These are phyloP conservation scores for Lactifluus volemus DNA, from an alignment of 768 basidiomycete genomes.

Conservation along the genomic window DNA sequence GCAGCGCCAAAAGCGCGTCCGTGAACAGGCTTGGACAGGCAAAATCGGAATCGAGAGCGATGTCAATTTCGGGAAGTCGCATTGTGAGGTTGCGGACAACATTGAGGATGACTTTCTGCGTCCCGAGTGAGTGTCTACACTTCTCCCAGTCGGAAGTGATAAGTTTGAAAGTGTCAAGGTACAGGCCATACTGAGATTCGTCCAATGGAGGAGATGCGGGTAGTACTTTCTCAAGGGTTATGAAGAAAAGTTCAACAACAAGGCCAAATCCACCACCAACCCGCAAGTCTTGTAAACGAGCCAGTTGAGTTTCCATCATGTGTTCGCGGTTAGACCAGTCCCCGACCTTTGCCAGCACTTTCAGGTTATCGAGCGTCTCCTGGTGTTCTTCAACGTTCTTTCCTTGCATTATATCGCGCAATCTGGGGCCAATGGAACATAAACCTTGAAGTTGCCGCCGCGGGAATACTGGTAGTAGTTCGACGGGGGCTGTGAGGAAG, in stretches of 20 bases:
- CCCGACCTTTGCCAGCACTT: neutral
- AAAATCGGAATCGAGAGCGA: neutral
- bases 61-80: neutral
- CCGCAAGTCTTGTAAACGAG: neutral
- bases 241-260: neutral
- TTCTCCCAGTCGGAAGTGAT: neutral
- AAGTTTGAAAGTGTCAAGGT: neutral
- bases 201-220: neutral
- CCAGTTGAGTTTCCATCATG: neutral
- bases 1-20: neutral
- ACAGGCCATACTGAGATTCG: neutral
- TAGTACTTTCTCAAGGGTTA: neutral
- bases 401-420: too few species aligned
- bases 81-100: neutral
- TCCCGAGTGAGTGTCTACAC: neutral
- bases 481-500: too few species aligned
- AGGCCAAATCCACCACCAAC: neutral
- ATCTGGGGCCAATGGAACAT: too few species aligned
- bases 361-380: too few species aligned
- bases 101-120: neutral
- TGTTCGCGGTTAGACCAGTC: neutral
- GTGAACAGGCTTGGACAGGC: neutral
- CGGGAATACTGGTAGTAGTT: too few species aligned
- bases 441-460: too few species aligned
- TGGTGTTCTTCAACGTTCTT: too few species aligned